phyloP scores from a whole-genome alignment of 208 protist species.

The Leishmania martiniquensis region DNA sequence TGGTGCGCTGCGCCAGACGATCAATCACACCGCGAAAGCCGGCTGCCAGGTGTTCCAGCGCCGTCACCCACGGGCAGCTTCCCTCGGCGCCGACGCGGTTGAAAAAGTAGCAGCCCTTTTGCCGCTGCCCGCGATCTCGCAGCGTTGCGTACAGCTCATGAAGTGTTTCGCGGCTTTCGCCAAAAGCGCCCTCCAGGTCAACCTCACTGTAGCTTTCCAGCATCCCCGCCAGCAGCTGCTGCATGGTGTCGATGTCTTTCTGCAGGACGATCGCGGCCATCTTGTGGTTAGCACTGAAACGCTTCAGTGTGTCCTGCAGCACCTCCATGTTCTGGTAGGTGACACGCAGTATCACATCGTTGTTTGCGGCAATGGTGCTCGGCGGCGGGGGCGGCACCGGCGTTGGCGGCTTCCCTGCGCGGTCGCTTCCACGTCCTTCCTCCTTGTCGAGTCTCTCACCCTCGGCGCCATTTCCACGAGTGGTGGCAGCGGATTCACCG shows the following conservation, averaged over 20 bases:
- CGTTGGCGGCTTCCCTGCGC: neutral
- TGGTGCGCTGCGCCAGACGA: constrained; percentile 50
- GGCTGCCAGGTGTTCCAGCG: constrained; percentile 55
- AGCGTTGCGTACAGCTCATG: constrained; percentile 62
- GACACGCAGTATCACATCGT: constrained; percentile 71
- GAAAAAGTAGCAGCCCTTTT: constrained; percentile 90
- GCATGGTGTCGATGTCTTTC: constrained; percentile 78
- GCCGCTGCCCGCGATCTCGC: constrained; percentile 52
- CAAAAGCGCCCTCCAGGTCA: constrained; percentile 60
- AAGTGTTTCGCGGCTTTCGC: constrained; percentile 56
- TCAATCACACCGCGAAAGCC: constrained; percentile 60
- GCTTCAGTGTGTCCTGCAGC: constrained; percentile 56
- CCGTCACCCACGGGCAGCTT: constrained; percentile 55
- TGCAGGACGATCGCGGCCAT: constrained; percentile 80
- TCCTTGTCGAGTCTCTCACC: constrained; percentile 7
- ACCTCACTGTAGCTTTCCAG: constrained; percentile 77
- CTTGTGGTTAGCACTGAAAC: constrained; percentile 85
- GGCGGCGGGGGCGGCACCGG: constrained; percentile 8
- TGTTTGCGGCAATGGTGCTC: constrained; percentile 31
- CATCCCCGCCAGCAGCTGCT: constrained; percentile 76
- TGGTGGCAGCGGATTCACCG: neutral
- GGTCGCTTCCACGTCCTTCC: constrained; percentile 1
- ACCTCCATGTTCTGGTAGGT: constrained; percentile 64
- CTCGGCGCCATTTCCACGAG: neutral
- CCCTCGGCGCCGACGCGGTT: constrained; percentile 70